These are phyloP conservation scores for Cornus florida DNA, from an alignment of 148 eudicot species.

Conservation along the genomic window DNA sequence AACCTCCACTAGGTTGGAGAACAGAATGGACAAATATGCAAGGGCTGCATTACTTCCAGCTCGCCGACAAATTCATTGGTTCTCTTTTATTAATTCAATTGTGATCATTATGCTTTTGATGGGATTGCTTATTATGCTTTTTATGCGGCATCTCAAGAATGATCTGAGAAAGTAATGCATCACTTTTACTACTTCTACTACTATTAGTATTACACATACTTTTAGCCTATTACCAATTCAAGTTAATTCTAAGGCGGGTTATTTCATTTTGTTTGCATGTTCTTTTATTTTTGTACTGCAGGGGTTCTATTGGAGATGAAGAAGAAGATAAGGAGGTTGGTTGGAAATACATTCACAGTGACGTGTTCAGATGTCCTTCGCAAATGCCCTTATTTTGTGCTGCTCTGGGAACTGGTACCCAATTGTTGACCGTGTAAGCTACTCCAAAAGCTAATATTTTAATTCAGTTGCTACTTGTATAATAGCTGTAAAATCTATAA, in stretches of 20 bases:
- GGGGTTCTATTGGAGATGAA: slow-evolving; percentile 47
- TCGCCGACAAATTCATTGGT: slow-evolving; percentile 59
- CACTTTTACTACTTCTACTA: slow-evolving; percentile 11
- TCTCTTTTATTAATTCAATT: slow-evolving; percentile 60
- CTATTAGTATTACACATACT: background rate
- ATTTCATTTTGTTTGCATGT: background rate
- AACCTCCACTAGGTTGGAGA: slow-evolving; percentile 41
- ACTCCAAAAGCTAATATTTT: background rate
- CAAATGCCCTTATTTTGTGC: slow-evolving; percentile 65
- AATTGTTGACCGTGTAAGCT: slow-evolving; percentile 68
- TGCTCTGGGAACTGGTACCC: slow-evolving; percentile 77
- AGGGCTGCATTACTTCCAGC: slow-evolving; percentile 50
- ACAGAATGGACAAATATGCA: slow-evolving; percentile 67
- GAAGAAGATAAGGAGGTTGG: slow-evolving; percentile 74
- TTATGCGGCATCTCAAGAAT: slow-evolving; percentile 65
- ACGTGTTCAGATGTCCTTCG: slow-evolving; percentile 69
- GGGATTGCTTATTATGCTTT: slow-evolving; percentile 54
- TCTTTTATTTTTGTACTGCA: slow-evolving; percentile 21
- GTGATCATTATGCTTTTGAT: slow-evolving; percentile 58
- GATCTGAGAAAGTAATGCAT: slow-evolving; percentile 63
- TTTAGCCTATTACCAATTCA: background rate
- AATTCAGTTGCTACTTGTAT: background rate
- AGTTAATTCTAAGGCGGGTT: background rate
- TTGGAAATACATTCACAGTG: slow-evolving; percentile 61
- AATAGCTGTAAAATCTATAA: background rate